Percentiles rank a stretch among this genome's conserved stretches.
These are phyloP conservation scores for Cylindrotheca fusiformis DNA, from an alignment of 108 stramenopile species.

Conservation along the genomic window DNA sequence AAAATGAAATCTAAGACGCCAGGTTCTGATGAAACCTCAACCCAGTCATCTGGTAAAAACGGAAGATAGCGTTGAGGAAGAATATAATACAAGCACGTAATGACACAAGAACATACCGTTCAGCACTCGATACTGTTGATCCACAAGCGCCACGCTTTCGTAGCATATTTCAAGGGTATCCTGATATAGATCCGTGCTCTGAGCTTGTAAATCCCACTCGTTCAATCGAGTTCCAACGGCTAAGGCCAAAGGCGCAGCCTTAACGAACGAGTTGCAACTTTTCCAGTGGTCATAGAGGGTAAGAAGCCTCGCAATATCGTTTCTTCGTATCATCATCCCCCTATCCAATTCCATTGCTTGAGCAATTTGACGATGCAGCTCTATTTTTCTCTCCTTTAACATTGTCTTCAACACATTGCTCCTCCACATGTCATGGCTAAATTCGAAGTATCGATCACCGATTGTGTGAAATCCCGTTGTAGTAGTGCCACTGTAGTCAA, in stretches of 20 bases:
- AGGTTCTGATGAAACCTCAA: conserved; percentile 20
- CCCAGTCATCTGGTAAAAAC: conserved; percentile 15
- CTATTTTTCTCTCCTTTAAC: conserved; percentile 50
- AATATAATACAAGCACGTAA: conserved; percentile 1
- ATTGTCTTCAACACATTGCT: conserved; percentile 53
- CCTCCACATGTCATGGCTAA: conserved; percentile 64
- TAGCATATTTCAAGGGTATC: conserved; percentile 46
- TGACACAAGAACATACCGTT: not conserved
- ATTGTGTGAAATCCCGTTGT: not conserved
- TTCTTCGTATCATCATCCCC: not conserved
- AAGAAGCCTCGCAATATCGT: conserved; percentile 41
- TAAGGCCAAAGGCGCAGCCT: conserved; percentile 49
- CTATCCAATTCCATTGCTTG: conserved; percentile 44
- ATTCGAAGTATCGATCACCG: conserved; percentile 24
- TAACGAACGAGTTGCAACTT: conserved; percentile 33
- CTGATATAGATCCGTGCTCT: conserved; percentile 47
- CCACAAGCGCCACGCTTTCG: conserved; percentile 24
- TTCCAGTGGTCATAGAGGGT: conserved; percentile 62
- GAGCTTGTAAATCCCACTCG: conserved; percentile 46
- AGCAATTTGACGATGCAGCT: conserved; percentile 63
- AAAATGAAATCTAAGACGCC: conserved; percentile 23
- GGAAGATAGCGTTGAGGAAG: conserved; percentile 5
- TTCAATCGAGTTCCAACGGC: conserved; percentile 52
- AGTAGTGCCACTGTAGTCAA: not conserved
- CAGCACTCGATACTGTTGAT: conserved; percentile 17